Evolutionary conservation across 2,329 filamentous ascomycete genomes (phyloP), one percentile per base, ranked within the genome.

Genomic region (Mariannaea sp.): DNA sequence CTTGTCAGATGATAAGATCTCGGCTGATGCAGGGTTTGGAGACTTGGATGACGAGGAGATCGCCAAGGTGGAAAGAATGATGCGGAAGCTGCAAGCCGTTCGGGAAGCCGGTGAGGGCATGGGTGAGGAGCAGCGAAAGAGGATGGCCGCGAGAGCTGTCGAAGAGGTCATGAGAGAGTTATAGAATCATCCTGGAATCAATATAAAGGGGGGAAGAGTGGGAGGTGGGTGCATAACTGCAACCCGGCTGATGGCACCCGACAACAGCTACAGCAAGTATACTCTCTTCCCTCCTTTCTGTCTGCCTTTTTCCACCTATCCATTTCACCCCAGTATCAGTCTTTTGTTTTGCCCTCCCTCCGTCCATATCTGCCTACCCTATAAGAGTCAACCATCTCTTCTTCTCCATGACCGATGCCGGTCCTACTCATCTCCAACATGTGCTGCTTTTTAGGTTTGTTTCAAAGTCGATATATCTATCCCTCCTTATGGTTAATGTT

Each of bases 131-230:
- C 82, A 88, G 71, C 77, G 83, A 60, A 82, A 78, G 68, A 77
- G 76, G 56, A 76, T 86, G 71, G 85, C 85, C 3, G 80, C 80
- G 17, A 80, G 80, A 61, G 84, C 84, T 0, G 83, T 88, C 3
- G 77, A 75, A 10, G 84, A 88, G 62, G 81, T 87, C 26, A 87
- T 88, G 84, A 81, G 77, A 62, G 80, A 84, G 41, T 56, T 85
- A 24, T 82, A 49, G 13, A 33, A 44, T 17, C n/a, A 17, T n/a
- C 9, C 13, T 14, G 5, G 2, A 4, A 19, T 7, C 8, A 19
- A n/a, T 14, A 26, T 27, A 9, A 13, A 12, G 17, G 20, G 39
- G 30, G 27, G 20, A 36, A 29, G 30, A 10, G 14, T 20, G 26
- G 17, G 33, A 35, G n/a, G n/a, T n/a, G n/a, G n/a, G n/a, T n/a